Evolutionary conservation across 2,329 filamentous ascomycete species (phyloP).

Genomic region (Aureobasidium pullulans): DNA sequence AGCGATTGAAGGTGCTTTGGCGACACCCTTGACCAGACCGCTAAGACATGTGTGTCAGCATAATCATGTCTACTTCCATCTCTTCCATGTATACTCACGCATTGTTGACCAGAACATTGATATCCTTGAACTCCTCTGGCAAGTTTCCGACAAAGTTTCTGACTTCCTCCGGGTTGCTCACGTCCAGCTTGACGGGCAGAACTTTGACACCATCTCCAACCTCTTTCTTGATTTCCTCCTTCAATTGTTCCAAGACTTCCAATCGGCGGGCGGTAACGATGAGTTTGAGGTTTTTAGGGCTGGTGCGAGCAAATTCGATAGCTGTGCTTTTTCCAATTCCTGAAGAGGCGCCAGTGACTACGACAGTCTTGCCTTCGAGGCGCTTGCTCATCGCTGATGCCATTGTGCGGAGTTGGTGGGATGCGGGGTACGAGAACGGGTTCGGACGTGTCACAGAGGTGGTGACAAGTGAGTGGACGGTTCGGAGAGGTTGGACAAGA

Average conservation of each 20-base stretch:
- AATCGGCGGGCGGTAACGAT: conserved; percentile 82
- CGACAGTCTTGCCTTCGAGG: conserved; percentile 84
- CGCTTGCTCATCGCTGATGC: conserved; percentile 67
- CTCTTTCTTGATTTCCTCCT: conserved; percentile 66
- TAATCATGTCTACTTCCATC: background rate
- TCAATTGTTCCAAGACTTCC: conserved; percentile 69
- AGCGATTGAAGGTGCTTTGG: conserved; percentile 73
- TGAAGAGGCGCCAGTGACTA: conserved; percentile 87
- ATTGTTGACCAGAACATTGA: conserved; percentile 92
- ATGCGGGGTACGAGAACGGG: conserved; percentile 3
- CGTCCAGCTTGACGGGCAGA: conserved; percentile 74
- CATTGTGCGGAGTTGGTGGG: conserved; percentile 41
- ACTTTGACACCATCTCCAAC: conserved; percentile 76
- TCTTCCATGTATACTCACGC: conserved; percentile 53
- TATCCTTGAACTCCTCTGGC: conserved; percentile 73
- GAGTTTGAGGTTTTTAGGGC: conserved; percentile 70
- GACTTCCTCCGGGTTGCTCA: conserved; percentile 72
- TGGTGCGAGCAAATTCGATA: conserved; percentile 86
- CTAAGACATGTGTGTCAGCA: conserved; percentile 35
- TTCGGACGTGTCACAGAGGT: background rate
- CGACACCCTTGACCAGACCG: conserved; percentile 82
- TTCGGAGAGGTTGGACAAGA: background rate
- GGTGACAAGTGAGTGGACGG: background rate
- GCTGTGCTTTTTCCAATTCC: conserved; percentile 80
- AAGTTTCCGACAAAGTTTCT: conserved; percentile 62